Percentiles rank a stretch among this genome's conserved stretches.
Evolutionary conservation across 208 protist genomes (phyloP).

Genomic region (Leishmania gerbilli): DNA sequence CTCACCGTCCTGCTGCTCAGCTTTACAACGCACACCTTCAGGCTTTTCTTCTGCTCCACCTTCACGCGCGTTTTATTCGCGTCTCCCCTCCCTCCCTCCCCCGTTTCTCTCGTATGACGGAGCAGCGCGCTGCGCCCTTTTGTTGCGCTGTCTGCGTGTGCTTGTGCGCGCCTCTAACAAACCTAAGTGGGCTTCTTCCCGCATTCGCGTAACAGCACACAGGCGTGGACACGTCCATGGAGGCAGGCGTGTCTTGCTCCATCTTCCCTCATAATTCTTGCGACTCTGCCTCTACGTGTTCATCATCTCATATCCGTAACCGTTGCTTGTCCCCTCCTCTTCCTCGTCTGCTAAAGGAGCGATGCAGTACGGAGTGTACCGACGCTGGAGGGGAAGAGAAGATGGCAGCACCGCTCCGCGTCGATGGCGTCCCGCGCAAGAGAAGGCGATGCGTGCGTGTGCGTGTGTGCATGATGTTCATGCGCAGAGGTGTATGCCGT

Average conservation of each 20-base stretch:
- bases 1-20: neutral
- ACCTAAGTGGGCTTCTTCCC: neutral
- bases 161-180: neutral
- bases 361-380: neutral
- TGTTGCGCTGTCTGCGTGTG: neutral
- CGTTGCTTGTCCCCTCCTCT: neutral
- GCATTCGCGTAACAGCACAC: constrained; percentile 1
- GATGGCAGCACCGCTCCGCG: neutral
- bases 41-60: neutral
- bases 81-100: neutral
- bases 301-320: neutral
- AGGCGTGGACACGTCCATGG: neutral
- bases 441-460: neutral
- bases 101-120: neutral
- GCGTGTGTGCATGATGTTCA: neutral
- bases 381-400: neutral
- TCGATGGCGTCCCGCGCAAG: neutral
- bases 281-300: neutral
- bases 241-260: neutral
- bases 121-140: neutral
- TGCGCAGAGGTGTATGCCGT: neutral
- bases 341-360: neutral
- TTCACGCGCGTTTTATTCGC: neutral
- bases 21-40: neutral
- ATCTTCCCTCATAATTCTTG: neutral